Conservation (phyloP, 75 land plant species). For the Gnetum montanum region DNA sequence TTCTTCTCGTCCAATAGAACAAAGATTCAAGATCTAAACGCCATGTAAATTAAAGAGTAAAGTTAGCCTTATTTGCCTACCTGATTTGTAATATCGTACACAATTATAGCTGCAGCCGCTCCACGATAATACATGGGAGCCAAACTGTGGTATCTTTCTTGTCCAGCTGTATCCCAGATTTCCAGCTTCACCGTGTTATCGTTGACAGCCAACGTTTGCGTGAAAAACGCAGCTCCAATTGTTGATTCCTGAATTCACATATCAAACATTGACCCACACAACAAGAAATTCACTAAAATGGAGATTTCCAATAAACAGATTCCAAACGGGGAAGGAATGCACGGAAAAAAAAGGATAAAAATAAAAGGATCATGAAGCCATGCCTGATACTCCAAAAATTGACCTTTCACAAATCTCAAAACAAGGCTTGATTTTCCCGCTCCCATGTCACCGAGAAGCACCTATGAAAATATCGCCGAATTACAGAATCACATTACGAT, state of each 20-base stretch:
- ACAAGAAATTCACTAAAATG: too few relatives aligned
- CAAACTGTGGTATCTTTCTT: slow-evolving; percentile 81
- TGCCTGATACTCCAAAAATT: slow-evolving; percentile 76
- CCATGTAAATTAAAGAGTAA: background rate
- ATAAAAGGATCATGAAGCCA: too few relatives aligned
- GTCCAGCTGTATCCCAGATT: slow-evolving; percentile 94
- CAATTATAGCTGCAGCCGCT: slow-evolving; percentile 87
- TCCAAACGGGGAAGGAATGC: too few relatives aligned
- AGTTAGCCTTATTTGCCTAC: slow-evolving; percentile 13
- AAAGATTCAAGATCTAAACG: background rate
- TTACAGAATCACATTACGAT: background rate
- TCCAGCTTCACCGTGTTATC: slow-evolving; percentile 80
- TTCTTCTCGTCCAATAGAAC: too few relatives aligned
- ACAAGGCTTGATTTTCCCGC: slow-evolving; percentile 79
- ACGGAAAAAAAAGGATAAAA: too few relatives aligned
- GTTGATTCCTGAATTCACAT: slow-evolving; percentile 63
- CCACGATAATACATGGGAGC: slow-evolving; percentile 94
- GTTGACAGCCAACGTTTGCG: slow-evolving; percentile 62
- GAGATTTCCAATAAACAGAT: too few relatives aligned
- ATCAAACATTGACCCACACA: too few relatives aligned
- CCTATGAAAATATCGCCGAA: too few relatives aligned
- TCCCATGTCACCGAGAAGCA: slow-evolving; percentile 87
- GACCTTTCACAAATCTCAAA: slow-evolving; percentile 73
- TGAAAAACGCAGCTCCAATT: slow-evolving; percentile 85
- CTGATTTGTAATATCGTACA: slow-evolving; percentile 71